phyloP scores from a whole-genome alignment of 306 rosid species.

The Lathyrus sativus region DNA sequence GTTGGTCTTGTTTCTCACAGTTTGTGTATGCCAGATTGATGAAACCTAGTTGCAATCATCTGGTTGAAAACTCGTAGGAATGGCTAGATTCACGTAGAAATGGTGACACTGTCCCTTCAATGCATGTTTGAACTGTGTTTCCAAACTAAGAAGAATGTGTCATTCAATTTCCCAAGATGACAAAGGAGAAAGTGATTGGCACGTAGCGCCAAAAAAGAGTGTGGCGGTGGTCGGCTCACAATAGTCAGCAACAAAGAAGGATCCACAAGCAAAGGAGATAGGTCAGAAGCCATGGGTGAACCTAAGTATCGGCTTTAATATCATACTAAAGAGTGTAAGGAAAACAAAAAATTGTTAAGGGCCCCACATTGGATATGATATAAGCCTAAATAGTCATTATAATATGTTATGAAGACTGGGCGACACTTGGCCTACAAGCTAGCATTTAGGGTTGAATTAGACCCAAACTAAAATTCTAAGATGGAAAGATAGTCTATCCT shows the following conservation, averaged over 20 bases:
- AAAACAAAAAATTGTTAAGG: not conserved
- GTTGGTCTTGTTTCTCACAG: not conserved
- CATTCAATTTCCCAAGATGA: conserved; percentile 1
- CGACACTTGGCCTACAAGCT: not conserved
- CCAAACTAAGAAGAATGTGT: not conserved
- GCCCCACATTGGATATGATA: not conserved
- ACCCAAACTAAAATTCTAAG: conserved; percentile 4
- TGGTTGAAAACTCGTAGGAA: not conserved
- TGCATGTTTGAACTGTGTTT: not conserved
- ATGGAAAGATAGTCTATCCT: not conserved
- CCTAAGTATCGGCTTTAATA: not conserved
- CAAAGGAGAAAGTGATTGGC: not conserved
- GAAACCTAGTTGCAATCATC: not conserved
- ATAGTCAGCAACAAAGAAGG: not conserved
- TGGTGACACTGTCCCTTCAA: not conserved
- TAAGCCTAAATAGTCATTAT: not conserved
- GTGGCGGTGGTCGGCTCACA: not conserved
- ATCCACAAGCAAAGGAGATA: not conserved
- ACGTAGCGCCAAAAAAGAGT: not conserved
- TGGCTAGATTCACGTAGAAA: not conserved
- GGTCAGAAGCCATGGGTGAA: not conserved
- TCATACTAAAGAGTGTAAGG: not conserved
- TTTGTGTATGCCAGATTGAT: not conserved
- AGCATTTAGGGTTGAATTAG: not conserved
- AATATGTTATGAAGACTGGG: not conserved